Base-by-base conservation (phyloP, 2,329 filamentous ascomycete genomes). In the Alternaria consortialis region DNA sequence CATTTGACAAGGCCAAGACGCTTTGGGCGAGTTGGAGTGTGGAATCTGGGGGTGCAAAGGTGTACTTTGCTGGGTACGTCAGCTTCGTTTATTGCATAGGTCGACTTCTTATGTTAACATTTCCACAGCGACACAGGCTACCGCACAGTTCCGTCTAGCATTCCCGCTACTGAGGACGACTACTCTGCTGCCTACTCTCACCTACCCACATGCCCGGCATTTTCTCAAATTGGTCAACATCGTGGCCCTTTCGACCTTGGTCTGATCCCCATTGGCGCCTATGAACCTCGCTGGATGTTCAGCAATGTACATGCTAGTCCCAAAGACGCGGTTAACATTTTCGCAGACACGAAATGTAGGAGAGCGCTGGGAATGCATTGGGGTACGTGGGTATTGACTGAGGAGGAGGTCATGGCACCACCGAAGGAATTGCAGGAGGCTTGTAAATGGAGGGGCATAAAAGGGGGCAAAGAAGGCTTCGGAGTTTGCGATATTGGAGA, bases 21-120 rank as follows among this genome's bases (percentile, higher is more conserved):
- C 86, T 98, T 5, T 98, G 94, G 94, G 88, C 90, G 44, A 94
- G 91, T 11, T 98, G 94, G 93, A 89, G 87, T 53, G 85, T 98
- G 17, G 83, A 85, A 31, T 92, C 90, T 0, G 90, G 88, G 4
- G 87, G 86, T 17, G 90, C 89, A 71, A 93, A 89, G n/a, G 87
- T 97, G 40, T 97, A 89, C 84, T 97, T 97, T 76, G 93, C 83
- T 42, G 87, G 86, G 84, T 85, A 81, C 61, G 80, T 74, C 42
- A 42, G 20, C 31, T 37, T 50, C 31, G 34, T 37, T 36, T 23
- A 20, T 37, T 50, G 37, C 11, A 20, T 20, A 20, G 20, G 2
- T 20, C 2, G 20, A 20, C 17, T 40, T 9, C 37, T 5, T 9
- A 50, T 50, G 32, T 13, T 50, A 23, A 50, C 46, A n/a, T 36